phyloP scores from a whole-genome alignment of 331 rosid species.

The Dryas integrifolia region DNA sequence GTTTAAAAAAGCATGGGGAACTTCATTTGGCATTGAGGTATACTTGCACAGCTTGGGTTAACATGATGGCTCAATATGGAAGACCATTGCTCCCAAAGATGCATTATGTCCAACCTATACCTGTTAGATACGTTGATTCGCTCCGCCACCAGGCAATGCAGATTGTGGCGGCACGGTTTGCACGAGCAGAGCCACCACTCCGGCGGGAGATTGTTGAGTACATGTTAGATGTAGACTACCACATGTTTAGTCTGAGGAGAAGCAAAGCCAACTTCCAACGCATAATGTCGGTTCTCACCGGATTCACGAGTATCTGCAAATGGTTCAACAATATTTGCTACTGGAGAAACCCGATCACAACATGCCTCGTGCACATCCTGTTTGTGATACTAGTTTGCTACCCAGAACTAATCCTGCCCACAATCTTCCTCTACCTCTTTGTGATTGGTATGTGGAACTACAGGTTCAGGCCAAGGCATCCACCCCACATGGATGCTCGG shows the following conservation, averaged over 20 bases:
- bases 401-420: slow-evolving; percentile 83
- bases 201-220: slow-evolving; percentile 82
- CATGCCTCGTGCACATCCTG: slow-evolving; percentile 78
- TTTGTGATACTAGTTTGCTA: slow-evolving; percentile 78
- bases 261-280: slow-evolving; percentile 86
- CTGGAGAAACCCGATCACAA: slow-evolving; percentile 83
- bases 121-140: slow-evolving; percentile 63
- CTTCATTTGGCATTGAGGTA: slow-evolving; percentile 88
- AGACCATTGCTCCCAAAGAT: slow-evolving; percentile 88
- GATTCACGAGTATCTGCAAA: slow-evolving; percentile 48
- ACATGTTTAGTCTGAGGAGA: slow-evolving; percentile 84
- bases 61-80: slow-evolving; percentile 77
- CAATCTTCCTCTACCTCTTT: slow-evolving; percentile 78
- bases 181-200: slow-evolving; percentile 85
- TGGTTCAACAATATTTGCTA: slow-evolving; percentile 74
- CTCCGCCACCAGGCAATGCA: slow-evolving; percentile 88
- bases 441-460: slow-evolving; percentile 88
- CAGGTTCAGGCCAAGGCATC: slow-evolving; percentile 71
- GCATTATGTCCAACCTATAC: slow-evolving; percentile 81
- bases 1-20: slow-evolving; percentile 85
- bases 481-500: slow-evolving; percentile 93
- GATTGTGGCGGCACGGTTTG: slow-evolving; percentile 71
- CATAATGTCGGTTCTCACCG: slow-evolving; percentile 65
- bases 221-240: slow-evolving; percentile 85
- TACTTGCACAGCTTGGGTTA: slow-evolving; percentile 81